phyloP scores from a whole-genome alignment of 2,329 filamentous ascomycete genomes.

The Xylaria hypoxylon region DNA sequence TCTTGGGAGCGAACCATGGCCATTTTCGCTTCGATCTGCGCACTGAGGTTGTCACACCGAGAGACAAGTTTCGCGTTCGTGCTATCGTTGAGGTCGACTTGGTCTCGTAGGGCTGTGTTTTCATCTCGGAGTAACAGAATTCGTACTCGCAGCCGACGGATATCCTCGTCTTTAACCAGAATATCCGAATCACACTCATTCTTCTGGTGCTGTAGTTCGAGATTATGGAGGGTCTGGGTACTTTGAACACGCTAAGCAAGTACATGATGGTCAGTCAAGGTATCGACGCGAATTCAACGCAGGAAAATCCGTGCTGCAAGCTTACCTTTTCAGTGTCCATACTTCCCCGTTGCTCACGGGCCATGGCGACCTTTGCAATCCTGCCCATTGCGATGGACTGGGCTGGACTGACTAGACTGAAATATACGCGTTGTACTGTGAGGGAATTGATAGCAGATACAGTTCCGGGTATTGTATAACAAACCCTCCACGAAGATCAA shows the following conservation, averaged over 20 bases:
- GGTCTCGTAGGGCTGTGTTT: constrained; percentile 73
- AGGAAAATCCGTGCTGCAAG: background rate
- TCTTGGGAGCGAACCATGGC: constrained; percentile 60
- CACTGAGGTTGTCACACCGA: constrained; percentile 55
- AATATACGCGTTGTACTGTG: constrained; percentile 32
- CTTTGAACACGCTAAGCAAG: constrained; percentile 58
- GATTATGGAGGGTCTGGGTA: constrained; percentile 60
- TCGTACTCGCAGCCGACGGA: constrained; percentile 75
- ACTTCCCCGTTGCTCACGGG: constrained; percentile 49
- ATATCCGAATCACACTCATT: constrained; percentile 73
- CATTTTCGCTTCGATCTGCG: constrained; percentile 58
- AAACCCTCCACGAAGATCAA: background rate
- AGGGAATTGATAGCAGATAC: background rate
- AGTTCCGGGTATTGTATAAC: background rate
- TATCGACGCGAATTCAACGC: background rate
- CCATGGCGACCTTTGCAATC: constrained; percentile 45
- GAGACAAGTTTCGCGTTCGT: constrained; percentile 51
- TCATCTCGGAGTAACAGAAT: constrained; percentile 80
- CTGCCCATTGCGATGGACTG: constrained; percentile 44
- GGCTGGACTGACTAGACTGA: background rate
- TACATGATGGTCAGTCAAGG: constrained; percentile 7
- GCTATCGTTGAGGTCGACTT: constrained; percentile 60
- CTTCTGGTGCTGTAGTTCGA: constrained; percentile 78
- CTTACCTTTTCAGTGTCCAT: constrained; percentile 55
- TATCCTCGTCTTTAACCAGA: constrained; percentile 79